Evolutionary conservation across 2,329 filamentous ascomycete species (phyloP), one percentile per base, ranked within the genome.

Genomic region (Talaromyces amestolkiae): DNA sequence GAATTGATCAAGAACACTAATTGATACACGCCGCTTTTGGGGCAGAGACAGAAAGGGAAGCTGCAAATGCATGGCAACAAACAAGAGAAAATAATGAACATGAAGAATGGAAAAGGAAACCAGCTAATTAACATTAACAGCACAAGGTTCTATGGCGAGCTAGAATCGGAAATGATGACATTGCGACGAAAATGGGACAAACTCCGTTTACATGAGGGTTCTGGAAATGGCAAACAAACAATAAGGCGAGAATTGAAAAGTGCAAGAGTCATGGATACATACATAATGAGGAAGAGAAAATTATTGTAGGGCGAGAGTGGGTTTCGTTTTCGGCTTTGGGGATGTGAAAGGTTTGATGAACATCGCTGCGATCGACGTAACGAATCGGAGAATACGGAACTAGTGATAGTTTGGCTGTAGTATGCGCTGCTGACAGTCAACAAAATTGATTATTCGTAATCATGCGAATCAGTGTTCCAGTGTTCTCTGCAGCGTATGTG

Each of bases 151-250:
- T 51, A 51, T 51, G 47, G 47, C 24, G 22, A 27, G 47, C 13
- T 24, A 51, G 47, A 31, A 51, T 15, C 10, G 47, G 13, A 31
- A 31, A 15, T n/a, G 17, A 51, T 31, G 31, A 31, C 47, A 51
- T 31, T 51, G 19, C 15, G 47, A 31, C 11, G 24, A 17, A 51
- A 51, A 51, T 51, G 47, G 24, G 47, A 51, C 47, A 51, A 51
- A 51, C 47, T 51, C 47, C 47, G 47, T 51, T 51, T 51, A 51
- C 47, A 51, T 51, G 47, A 51, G 47, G 24, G 47, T 31, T 51
- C 17, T 33, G 24, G 10, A 51, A 51, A 51, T 31, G 24, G 31
- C 47, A 24, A 49, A 27, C 22, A 10, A 47, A 24, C 45, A 47
- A 24, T 10, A 49, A 19, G 45, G 13, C 45, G 11, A 27, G 47